Percentiles rank a stretch among this genome's conserved stretches.
These are phyloP conservation scores for Entonaema liquescens DNA, from an alignment of 495 filamentous ascomycete species.

Conservation along the genomic window DNA sequence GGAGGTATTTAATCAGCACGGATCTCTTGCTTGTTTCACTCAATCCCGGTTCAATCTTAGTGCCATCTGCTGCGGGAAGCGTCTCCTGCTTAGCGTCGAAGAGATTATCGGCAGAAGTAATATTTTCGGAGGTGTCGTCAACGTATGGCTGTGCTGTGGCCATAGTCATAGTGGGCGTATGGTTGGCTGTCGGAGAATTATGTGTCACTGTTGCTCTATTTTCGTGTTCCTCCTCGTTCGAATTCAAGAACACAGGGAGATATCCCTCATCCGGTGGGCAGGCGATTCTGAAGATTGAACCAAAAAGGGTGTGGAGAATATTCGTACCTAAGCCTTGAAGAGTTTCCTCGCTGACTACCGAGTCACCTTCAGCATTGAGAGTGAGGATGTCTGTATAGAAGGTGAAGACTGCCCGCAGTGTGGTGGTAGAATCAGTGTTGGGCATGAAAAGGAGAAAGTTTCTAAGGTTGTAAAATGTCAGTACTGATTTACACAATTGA, in stretches of 20 bases:
- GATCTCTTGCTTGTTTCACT: constrained; percentile 49
- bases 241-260: constrained; percentile 23
- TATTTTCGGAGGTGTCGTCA: constrained; percentile 8
- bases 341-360: constrained; percentile 85
- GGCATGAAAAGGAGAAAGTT: constrained; percentile 97
- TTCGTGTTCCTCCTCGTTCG: constrained; percentile 11
- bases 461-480: constrained; percentile 56
- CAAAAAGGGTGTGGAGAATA: constrained; percentile 72
- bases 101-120: constrained; percentile 29
- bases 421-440: constrained; percentile 66
- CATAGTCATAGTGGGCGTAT: constrained; percentile 24
- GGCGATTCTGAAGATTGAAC: constrained; percentile 68
- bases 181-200: constrained; percentile 13
- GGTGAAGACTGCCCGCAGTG: constrained; percentile 84
- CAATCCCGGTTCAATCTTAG: constrained; percentile 43
- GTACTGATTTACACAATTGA: constrained; percentile 19
- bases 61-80: constrained; percentile 34
- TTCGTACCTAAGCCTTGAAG: constrained; percentile 94
- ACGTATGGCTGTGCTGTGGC: constrained; percentile 21
- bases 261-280: constrained; percentile 43
- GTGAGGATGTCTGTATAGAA: constrained; percentile 92
- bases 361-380: constrained; percentile 94
- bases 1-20: constrained; percentile 63
- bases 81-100: constrained; percentile 42
- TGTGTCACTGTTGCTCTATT: constrained; percentile 10